phyloP scores from a whole-genome alignment of 2,329 filamentous ascomycete species.

The Aspergillus flavus region DNA sequence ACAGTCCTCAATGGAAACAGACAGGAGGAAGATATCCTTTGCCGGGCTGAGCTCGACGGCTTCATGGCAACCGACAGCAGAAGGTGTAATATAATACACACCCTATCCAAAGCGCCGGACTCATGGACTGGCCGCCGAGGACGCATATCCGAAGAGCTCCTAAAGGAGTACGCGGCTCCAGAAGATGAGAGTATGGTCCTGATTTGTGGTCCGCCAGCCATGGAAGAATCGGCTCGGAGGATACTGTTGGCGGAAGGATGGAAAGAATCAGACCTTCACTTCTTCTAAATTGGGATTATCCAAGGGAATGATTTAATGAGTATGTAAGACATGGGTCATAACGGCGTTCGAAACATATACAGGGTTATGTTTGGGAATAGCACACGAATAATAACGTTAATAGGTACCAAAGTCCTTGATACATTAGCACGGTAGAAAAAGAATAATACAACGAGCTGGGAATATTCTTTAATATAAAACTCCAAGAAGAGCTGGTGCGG shows the following conservation, averaged over 20 bases:
- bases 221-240: conserved; percentile 69
- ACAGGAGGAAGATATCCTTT: conserved; percentile 78
- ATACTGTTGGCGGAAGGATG: conserved; percentile 67
- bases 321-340: not conserved
- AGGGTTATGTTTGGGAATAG: not conserved
- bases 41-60: conserved; percentile 69
- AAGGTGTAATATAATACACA: conserved; percentile 68
- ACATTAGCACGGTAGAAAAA: not conserved
- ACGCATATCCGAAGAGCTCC: conserved; percentile 64
- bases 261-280: conserved; percentile 71
- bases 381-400: not conserved
- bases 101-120: conserved; percentile 64
- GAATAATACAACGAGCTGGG: not conserved
- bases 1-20: conserved; percentile 79
- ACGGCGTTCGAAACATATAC: not conserved
- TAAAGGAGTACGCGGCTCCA: conserved; percentile 58
- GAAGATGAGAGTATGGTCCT: conserved; percentile 65
- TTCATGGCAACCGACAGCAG: conserved; percentile 56
- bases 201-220: conserved; percentile 74
- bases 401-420: not conserved
- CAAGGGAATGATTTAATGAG: not conserved
- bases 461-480: not conserved
- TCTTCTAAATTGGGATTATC: conserved; percentile 60
- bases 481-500: not conserved
- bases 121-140: conserved; percentile 71